Evolutionary conservation across 2,329 filamentous ascomycete genomes (phyloP).

Genomic region (Ascocoryne sarcoides): DNA sequence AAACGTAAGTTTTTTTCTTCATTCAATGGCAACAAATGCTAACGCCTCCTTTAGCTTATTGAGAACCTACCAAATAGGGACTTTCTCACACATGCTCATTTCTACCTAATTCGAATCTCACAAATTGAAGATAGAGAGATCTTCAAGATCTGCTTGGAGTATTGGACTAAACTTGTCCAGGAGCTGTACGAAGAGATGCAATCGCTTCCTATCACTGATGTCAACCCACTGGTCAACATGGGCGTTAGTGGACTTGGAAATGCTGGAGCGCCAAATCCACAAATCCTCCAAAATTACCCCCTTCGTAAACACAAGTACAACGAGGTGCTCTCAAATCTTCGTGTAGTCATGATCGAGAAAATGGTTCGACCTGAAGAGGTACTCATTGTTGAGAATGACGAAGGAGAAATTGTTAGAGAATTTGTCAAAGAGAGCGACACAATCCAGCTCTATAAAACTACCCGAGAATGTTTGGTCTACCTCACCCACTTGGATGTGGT

Average conservation of each 20-base stretch:
- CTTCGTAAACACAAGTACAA: slow-evolving; percentile 97
- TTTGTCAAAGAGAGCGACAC: slow-evolving; percentile 99
- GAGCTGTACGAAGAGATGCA: slow-evolving; percentile 99
- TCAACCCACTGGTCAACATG: slow-evolving; percentile 82
- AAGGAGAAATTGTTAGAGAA: slow-evolving; percentile 96
- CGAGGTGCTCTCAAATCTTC: slow-evolving; percentile 85
- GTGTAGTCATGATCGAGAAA: slow-evolving; percentile 99
- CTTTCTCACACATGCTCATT: slow-evolving; percentile 91
- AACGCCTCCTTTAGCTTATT: slow-evolving; percentile 61
- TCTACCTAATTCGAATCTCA: slow-evolving; percentile 95
- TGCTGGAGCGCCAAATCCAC: slow-evolving; percentile 77
- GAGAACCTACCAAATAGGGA: slow-evolving; percentile 94
- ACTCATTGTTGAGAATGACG: slow-evolving; percentile 97
- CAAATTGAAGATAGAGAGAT: slow-evolving; percentile 98
- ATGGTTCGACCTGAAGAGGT: slow-evolving; percentile 99
- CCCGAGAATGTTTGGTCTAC: slow-evolving; percentile 92
- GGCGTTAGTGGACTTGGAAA: slow-evolving; percentile 61
- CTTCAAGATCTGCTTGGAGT: slow-evolving; percentile 98
- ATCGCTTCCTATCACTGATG: slow-evolving; percentile 81
- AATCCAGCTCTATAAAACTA: slow-evolving; percentile 98
- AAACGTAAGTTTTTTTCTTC: slow-evolving; percentile 44
- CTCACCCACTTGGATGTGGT: slow-evolving; percentile 95
- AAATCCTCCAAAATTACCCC: slow-evolving; percentile 78
- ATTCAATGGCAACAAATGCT: slow-evolving; percentile 13
- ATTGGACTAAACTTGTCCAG: slow-evolving; percentile 97